phyloP scores from a whole-genome alignment of 2,329 filamentous ascomycete species.

The Phaeophleospora eucalypticola region DNA sequence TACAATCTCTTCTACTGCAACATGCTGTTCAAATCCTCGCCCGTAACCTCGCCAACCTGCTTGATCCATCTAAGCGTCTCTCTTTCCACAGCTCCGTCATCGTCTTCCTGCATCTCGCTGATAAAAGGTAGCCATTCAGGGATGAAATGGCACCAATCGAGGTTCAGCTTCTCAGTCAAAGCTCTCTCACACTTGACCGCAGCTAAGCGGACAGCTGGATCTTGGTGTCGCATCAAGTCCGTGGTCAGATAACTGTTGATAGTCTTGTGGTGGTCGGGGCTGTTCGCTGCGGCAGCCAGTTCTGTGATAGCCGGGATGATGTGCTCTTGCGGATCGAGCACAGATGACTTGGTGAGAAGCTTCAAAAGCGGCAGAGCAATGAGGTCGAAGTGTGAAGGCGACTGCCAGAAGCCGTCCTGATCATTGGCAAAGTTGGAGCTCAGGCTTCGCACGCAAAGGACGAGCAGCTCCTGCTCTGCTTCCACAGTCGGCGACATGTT shows the following conservation, averaged over 20 bases:
- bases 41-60: conserved; percentile 81
- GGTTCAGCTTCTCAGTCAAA: conserved; percentile 69
- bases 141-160: conserved; percentile 87
- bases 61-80: conserved; percentile 88
- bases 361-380: conserved; percentile 66
- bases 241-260: conserved; percentile 75
- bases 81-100: conserved; percentile 86
- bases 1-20: conserved; percentile 49
- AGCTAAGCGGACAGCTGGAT: conserved; percentile 68
- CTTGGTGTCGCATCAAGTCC: conserved; percentile 66
- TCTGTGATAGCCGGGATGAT: conserved; percentile 74
- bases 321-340: conserved; percentile 43
- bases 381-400: conserved; percentile 75
- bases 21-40: conserved; percentile 89
- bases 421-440: conserved; percentile 78
- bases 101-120: conserved; percentile 91
- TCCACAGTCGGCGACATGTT: conserved; percentile 38
- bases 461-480: conserved; percentile 60
- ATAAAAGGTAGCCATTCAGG: conserved; percentile 97
- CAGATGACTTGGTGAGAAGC: conserved; percentile 50
- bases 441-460: conserved; percentile 66
- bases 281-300: conserved; percentile 74
- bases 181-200: conserved; percentile 75
- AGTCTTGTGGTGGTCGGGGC: conserved; percentile 84
- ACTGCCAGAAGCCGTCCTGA: conserved; percentile 93